These are phyloP conservation scores for Musa schizocarpa DNA, from an alignment of 176 grass and related monocot species.

Conservation along the genomic window DNA sequence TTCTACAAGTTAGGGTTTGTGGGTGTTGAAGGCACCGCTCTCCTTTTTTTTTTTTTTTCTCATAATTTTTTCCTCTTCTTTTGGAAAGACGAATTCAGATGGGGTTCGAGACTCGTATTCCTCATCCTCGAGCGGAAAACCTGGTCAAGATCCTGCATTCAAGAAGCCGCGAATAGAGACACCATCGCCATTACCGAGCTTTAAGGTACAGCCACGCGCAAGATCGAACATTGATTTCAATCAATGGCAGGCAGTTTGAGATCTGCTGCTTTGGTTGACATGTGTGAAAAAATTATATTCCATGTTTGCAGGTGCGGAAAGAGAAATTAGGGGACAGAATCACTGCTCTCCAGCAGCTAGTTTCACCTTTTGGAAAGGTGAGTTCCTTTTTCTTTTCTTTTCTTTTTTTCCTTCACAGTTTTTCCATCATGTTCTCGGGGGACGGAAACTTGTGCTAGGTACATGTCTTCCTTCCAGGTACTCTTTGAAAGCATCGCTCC, in stretches of 20 bases:
- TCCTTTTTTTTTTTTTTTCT: too few relatives aligned
- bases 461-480: background rate
- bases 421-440: background rate
- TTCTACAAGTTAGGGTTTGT: too few relatives aligned
- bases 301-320: constrained; percentile 59
- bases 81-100: constrained; percentile 21
- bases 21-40: too few relatives aligned
- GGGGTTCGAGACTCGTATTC: constrained; percentile 35
- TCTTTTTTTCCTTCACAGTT: background rate
- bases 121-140: constrained; percentile 28
- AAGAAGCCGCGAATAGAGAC: constrained; percentile 54
- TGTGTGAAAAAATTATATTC: background rate
- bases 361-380: constrained; percentile 99
- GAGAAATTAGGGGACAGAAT: constrained; percentile 99
- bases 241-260: background rate
- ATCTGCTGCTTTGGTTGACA: background rate
- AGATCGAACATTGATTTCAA: background rate
- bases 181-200: constrained; percentile 56
- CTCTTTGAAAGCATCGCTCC: background rate
- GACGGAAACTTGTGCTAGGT: too few relatives aligned
- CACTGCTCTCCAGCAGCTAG: constrained; percentile 93
- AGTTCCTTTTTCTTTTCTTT: constrained; percentile 3
- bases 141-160: constrained; percentile 6
- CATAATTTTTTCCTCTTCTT: background rate
- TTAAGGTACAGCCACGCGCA: constrained; percentile 44